Base-by-base conservation (phyloP, 1,284 basidiomycete genomes). In the Trichosporon asahii region DNA sequence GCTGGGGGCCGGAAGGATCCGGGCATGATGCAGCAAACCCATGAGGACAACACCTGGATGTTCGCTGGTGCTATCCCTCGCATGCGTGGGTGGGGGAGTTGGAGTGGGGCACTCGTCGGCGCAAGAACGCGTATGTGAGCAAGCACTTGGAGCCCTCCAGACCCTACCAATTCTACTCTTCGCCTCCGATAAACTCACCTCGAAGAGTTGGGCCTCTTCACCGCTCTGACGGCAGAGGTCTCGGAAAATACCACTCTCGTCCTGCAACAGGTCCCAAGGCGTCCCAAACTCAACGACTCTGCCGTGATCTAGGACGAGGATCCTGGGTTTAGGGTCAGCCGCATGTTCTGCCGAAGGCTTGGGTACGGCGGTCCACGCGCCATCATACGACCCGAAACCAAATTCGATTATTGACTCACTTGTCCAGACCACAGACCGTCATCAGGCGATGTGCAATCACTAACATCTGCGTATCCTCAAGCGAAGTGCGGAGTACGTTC, bases 281-380 rank as follows among this genome's bases (percentile, higher is more conserved):
- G 83, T 82, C 29, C 84, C 86, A 68, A 83, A 86, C 73, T 87
- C 87, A 9, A 85, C 75, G 5, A 87, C 83, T 25, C 77, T 71
- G 15, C 85, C 85, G 53, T 84, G 79, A 68, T 85, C 85, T 66
- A 87, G 79, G 12, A 87, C 86, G 29, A 87, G 76, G 64, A 88
- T 85, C 72, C 83, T 84, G 73, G 79, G 2, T 29, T 46, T 55
- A 21, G 55, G 7, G 55, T 66, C 53, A 68, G 68, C 35, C 9
- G 61, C 40, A 18, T 35, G 33, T 63, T 21, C 9, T 40, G 18
- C 64, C 33, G 37, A 27, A 14, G 37, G 23, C 14, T 15, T 44
- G 23, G 55, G 15, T 23, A 15, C 40, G 40, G 40, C n/a, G 18
- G 40, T 18, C 40, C 40, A 66, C 33, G 18, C 29, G 27, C 21